Evolutionary conservation across 2,329 filamentous ascomycete species (phyloP).

Genomic region (Arthrobotrys conoides): DNA sequence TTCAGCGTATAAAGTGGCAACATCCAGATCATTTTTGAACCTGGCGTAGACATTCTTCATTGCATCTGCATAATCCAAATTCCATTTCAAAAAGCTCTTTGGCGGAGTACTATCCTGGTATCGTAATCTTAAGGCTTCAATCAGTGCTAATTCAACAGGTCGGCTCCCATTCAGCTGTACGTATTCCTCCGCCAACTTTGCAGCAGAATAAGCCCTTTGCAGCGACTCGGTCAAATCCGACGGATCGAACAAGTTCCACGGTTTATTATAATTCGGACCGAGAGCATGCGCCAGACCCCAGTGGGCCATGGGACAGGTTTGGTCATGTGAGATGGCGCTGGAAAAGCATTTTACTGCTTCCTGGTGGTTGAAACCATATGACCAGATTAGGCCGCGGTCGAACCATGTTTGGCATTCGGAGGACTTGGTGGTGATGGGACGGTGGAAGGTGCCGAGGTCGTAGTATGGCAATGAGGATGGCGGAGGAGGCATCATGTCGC

Average conservation of each 20-base stretch:
- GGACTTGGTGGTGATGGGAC: constrained; percentile 72
- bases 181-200: constrained; percentile 68
- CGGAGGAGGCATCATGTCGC: constrained; percentile 34
- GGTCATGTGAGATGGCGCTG: constrained; percentile 72
- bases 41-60: constrained; percentile 73
- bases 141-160: constrained; percentile 75
- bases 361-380: constrained; percentile 82
- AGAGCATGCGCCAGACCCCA: constrained; percentile 80
- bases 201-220: constrained; percentile 69
- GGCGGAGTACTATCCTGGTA: constrained; percentile 71
- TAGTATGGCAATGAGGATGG: constrained; percentile 65
- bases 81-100: constrained; percentile 72
- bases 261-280: constrained; percentile 82
- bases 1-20: constrained; percentile 76
- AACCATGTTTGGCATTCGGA: constrained; percentile 76
- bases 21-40: constrained; percentile 74
- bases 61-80: constrained; percentile 74
- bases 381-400: constrained; percentile 79
- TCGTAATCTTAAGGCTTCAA: constrained; percentile 74
- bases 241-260: constrained; percentile 78
- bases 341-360: constrained; percentile 78
- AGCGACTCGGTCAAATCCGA: constrained; percentile 73
- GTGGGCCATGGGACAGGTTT: constrained; percentile 74
- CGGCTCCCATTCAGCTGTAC: constrained; percentile 35
- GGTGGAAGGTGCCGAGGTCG: constrained; percentile 74